Evolutionary conservation across 208 protist genomes (phyloP).

Genomic region (Blechomonas ayalai): DNA sequence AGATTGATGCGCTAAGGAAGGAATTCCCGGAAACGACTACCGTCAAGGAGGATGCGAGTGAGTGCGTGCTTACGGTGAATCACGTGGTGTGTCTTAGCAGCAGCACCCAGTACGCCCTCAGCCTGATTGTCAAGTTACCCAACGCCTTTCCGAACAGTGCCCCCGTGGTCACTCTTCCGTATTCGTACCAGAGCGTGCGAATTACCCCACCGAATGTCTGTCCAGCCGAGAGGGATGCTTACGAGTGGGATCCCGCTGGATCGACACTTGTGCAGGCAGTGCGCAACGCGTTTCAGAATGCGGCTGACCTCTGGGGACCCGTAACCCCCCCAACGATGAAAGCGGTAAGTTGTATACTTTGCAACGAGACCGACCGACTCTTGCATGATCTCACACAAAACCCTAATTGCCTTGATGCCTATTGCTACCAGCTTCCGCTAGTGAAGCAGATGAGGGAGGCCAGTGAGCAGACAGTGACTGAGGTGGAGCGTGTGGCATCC

Average conservation of each 20-base stretch:
- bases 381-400: constrained; percentile 60
- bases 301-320: constrained; percentile 54
- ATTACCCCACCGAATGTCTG: constrained; percentile 41
- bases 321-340: constrained; percentile 58
- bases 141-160: constrained; percentile 32
- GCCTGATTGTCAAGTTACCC: constrained; percentile 50
- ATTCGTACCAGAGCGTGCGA: constrained; percentile 43
- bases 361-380: constrained; percentile 44
- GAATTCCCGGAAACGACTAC: constrained; percentile 36
- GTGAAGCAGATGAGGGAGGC: constrained; percentile 72
- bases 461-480: constrained; percentile 33
- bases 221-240: constrained; percentile 14
- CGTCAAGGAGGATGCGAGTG: constrained; percentile 26
- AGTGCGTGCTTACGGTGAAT: constrained; percentile 56
- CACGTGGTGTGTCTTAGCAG: constrained; percentile 30
- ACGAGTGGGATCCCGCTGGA: constrained; percentile 43
- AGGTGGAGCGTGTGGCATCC: constrained; percentile 49
- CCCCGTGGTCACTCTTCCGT: constrained; percentile 47
- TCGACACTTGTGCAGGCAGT: constrained; percentile 58
- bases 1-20: constrained; percentile 29
- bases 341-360: constrained; percentile 28
- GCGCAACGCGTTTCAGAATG: constrained; percentile 60
- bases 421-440: constrained; percentile 76
- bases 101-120: constrained; percentile 39
- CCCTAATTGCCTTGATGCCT: constrained; percentile 79